Base-by-base conservation (phyloP, 2,329 filamentous ascomycete genomes). In the Cryphonectria carpinicola region DNA sequence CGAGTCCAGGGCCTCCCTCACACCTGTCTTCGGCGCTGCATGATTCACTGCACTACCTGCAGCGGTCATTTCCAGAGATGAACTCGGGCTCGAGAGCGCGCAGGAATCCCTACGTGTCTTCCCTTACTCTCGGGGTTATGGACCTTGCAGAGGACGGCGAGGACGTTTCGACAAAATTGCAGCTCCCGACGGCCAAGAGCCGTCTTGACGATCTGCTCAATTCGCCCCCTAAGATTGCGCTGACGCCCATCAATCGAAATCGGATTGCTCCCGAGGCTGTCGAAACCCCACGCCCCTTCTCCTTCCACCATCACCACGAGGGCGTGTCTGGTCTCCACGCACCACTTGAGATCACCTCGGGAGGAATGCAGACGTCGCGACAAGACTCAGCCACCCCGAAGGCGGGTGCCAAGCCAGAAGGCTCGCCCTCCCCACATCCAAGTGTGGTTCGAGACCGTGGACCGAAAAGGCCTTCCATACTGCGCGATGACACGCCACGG, bases 61-160 rank as follows among this genome's bases (percentile, higher is more conserved):
- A 74, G 71, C 70, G 70, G 39, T 25, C 25, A 35, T 17, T 10
- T n/a, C 22, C 32, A 49, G 28, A 43, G 11, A 13, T 6, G 11
- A 22, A 7, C 3, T 10, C 32, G 10, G 32, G 39, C 37, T n/a
- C 41, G 22, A 28, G 32, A 17, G 60, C 46, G n/a, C 35, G 32
- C 19, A 32, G 39, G 25, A n/a, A 22, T 5, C 39, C 19, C 54
- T 22, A 14, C 52, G 32, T 25, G 22, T 61, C 67, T 3, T 49
- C 17, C n/a, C 66, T 73, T 19, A 39, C 63, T 32, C 56, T 67
- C 17, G 70, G 70, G 58, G 43, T 68, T 66, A 68, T 43, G 46
- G 63, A 70, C 35, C 67, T 72, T 22, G 70, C 72, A 43, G 70
- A 70, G 11, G 72, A 73, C 19, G 70, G 66, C 39, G 67, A 70